Base-by-base conservation (phyloP, 805 yeast species). In the Zygosaccharomyces kombuchaensis region DNA sequence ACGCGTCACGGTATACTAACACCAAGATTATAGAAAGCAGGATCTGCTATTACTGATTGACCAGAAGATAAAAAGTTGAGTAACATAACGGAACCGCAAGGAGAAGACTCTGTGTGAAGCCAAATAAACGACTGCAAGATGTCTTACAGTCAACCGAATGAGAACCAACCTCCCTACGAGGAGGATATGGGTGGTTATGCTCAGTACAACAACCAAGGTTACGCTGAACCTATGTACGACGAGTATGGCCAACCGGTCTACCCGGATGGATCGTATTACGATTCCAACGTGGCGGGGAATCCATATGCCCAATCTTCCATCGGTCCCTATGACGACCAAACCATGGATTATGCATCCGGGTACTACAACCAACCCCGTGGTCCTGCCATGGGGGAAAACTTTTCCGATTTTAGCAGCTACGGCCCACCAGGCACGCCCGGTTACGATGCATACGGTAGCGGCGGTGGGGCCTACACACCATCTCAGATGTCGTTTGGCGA, bases 401-500 rank as follows among this genome's bases (percentile, higher is more conserved):
- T 81, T 47, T 77, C 84, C 19, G 87, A 81, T 60, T 81, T 81
- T 57, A 73, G 80, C 47, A 78, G 80, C 56, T 87, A 87, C 49
- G 77, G 75, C 27, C 71, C 73, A 19, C 76, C 75, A 45, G 72
- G 71, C 29, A 72, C 73, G 36, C 78, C 82, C 23, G 88, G 85
- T 54, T 87, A 58, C 34, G 59, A 54, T 23, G 49, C 52, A 23
- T 82, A 58, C 39, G 88, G 87, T 41, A 81, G 81, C 32, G 82
- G 81, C 59, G 86, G 73, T 27, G 78, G 84, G 30, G 87, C 81
- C 57, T 82, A 82, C 63, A 83, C 93, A 37, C 90, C 95, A 21
- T 87, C 96, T 4, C 93, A 86, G 66, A 80, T 84, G 82, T 80
- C 87, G 60, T 89, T 84, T 61, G 93, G 86, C 53, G 90, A 63